Evolutionary conservation across 2,329 filamentous ascomycete genomes (phyloP), one percentile per base, ranked within the genome.

Genomic region (Claviceps sp.): DNA sequence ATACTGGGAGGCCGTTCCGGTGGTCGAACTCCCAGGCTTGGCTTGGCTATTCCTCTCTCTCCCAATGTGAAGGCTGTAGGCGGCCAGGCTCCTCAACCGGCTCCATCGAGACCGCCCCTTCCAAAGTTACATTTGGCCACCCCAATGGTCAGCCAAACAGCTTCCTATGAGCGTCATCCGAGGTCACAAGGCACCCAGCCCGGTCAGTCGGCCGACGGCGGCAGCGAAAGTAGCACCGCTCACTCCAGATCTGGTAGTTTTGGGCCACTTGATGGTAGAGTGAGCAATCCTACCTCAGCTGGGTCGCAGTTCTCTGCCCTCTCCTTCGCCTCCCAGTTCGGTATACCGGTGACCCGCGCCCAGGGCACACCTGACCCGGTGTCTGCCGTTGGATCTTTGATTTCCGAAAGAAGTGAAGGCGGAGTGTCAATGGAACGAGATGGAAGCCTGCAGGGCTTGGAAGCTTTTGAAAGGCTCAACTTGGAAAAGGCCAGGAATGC

Each of bases 1-100:
- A 83, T 94, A 52, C 86, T 85, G 41, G 86, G 87, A 57, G 75
- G 73, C 58, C 77, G 82, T 60, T 76, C 76, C 56, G 76, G 74
- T 59, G 82, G 80, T 54, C 77, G 85, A 57, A 76, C 85, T 50
- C 88, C 88, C 30, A 82, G 86, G 61, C 78, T 97, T 54, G 91
- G 89, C 45, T 79, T 97, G 52, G 87, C 90, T 46, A 97, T 97
- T 54, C 91, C 91, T 40, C 83, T 86, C 1, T 95, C 88, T 38
- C 87, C 88, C 48, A 91, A 82, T 69, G 84, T 76, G 56, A 88
- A 90, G 67, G 82, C 90, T 2, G 81, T 93, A 50, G 79, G 78
- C 58, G 75, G 73, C 59, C 75, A 61, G 70, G 47, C 59, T 13
- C 50, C 56, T 18, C 66, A 55, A 57, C 62, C 63, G 60, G 65